Evolutionary conservation across 148 eudicot species (phyloP).

Genomic region (Vaccinium darrowii): DNA sequence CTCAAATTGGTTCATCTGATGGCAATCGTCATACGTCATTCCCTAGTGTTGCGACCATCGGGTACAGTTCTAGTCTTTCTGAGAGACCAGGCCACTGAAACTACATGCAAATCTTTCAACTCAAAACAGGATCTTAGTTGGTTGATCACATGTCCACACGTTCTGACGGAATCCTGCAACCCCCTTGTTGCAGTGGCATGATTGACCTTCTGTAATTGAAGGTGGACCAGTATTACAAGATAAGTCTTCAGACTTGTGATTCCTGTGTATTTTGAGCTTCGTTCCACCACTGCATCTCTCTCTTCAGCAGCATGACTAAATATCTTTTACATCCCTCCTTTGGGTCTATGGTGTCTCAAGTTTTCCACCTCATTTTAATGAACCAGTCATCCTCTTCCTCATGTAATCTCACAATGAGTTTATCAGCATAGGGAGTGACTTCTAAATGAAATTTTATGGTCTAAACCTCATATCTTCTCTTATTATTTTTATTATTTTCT

Average conservation of each 20-base stretch:
- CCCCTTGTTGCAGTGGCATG: not conserved
- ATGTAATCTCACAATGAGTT: not conserved
- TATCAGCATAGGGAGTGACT: not conserved
- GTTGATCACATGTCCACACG: not conserved
- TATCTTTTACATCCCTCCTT: not conserved
- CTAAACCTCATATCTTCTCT: conserved; percentile 13
- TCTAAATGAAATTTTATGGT: not conserved
- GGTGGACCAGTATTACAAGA: not conserved
- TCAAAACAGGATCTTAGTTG: not conserved
- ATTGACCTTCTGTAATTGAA: not conserved
- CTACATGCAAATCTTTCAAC: not conserved
- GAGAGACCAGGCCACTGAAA: not conserved
- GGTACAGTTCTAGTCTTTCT: not conserved
- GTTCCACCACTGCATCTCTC: not conserved
- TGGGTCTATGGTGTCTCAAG: not conserved
- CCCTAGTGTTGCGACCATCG: not conserved
- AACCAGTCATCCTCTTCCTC: not conserved
- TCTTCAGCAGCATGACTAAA: not conserved
- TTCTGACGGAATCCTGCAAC: not conserved
- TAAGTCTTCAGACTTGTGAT: not conserved
- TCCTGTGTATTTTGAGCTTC: not conserved
- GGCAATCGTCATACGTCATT: not conserved
- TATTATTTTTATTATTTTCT: conserved; percentile 5
- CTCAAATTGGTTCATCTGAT: conserved; percentile 8
- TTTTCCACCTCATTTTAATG: not conserved